phyloP scores from a whole-genome alignment of 2,329 filamentous ascomycete genomes.

The Phoma sp. region DNA sequence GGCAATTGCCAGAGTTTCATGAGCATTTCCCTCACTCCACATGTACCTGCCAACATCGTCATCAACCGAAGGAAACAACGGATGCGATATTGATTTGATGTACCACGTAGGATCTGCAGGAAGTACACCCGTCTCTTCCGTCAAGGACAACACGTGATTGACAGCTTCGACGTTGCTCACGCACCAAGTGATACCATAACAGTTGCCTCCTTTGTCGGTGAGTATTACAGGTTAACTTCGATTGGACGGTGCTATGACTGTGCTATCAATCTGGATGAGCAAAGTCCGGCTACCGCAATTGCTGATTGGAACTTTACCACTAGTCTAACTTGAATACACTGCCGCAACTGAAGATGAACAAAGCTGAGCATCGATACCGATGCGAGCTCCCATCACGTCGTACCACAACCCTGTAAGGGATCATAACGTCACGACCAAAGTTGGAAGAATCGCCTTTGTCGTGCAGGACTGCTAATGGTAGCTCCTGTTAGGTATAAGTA shows the following conservation, averaged over 20 bases:
- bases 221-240: background rate
- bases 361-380: background rate
- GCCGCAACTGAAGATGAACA: background rate
- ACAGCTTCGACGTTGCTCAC: conserved; percentile 6
- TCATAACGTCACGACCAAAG: conserved; percentile 1
- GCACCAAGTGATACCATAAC: background rate
- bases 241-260: background rate
- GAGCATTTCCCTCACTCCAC: background rate
- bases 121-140: background rate
- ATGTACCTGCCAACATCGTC: background rate
- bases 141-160: conserved; percentile 15
- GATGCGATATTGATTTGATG: conserved; percentile 2
- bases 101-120: background rate
- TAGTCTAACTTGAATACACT: background rate
- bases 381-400: conserved; percentile 5
- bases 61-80: background rate
- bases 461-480: background rate
- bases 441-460: background rate
- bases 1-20: background rate
- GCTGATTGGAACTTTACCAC: background rate
- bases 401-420: conserved; percentile 21
- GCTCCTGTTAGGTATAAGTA: conserved; percentile 16
- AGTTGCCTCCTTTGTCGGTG: background rate
- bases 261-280: background rate
- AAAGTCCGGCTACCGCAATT: no score